These are phyloP conservation scores for Neospermospora avenae DNA, from an alignment of 2,329 filamentous ascomycete genomes.

Conservation along the genomic window DNA sequence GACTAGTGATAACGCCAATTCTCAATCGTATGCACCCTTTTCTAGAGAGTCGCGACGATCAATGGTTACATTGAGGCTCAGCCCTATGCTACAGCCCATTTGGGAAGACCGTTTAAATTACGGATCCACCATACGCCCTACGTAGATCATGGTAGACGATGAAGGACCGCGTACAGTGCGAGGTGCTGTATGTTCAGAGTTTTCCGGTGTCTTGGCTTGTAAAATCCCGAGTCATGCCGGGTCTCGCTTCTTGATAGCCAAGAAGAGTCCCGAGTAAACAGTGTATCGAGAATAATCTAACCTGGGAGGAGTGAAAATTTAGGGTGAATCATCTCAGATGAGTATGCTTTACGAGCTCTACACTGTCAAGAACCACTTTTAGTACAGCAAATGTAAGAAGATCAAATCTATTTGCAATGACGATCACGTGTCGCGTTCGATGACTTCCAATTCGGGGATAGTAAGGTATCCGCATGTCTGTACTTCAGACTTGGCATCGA, in stretches of 20 bases:
- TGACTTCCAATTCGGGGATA: constrained; percentile 16
- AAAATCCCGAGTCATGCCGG: neutral
- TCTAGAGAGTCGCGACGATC: neutral
- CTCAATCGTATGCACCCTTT: neutral
- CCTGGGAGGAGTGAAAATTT: too few species aligned
- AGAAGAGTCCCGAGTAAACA: neutral
- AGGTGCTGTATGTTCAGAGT: neutral
- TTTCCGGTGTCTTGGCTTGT: neutral
- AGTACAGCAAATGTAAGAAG: neutral
- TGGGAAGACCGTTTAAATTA: neutral
- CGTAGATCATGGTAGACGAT: neutral
- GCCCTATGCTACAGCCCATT: neutral
- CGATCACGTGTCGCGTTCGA: constrained; percentile 16
- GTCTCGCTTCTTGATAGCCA: neutral
- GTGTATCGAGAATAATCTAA: too few species aligned
- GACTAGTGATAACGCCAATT: neutral
- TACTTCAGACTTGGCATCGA: neutral
- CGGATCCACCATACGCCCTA: neutral
- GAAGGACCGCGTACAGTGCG: neutral
- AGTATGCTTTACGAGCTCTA: too few species aligned
- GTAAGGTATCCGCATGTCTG: neutral
- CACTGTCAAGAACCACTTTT: too few species aligned
- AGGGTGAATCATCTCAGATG: too few species aligned
- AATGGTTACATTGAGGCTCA: neutral
- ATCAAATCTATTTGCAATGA: neutral